A percentile compares a stretch with the other conserved stretches of the same genome.
These are phyloP conservation scores for Tetrahymena thermophila DNA, from an alignment of 73 alveolate genomes.

Conservation along the genomic window DNA sequence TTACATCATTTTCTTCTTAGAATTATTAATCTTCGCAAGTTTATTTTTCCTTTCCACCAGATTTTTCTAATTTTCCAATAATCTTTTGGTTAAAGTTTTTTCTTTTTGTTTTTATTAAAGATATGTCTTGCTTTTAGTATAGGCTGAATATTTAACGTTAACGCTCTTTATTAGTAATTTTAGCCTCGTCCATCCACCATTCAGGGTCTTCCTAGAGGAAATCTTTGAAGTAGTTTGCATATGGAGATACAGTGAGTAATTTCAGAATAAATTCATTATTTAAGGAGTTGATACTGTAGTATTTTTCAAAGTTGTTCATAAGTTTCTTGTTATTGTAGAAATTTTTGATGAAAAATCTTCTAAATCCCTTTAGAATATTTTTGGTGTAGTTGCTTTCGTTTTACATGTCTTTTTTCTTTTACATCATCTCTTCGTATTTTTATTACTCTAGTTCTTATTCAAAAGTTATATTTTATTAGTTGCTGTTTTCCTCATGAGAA, in stretches of 20 bases:
- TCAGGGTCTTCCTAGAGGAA: neutral
- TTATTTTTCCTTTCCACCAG: neutral
- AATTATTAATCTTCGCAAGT: neutral
- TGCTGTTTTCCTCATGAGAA: neutral
- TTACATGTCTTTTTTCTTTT: neutral
- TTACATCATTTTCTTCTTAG: neutral
- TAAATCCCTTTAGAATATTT: neutral
- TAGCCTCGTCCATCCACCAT: neutral
- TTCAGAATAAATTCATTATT: neutral
- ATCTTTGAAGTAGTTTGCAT: neutral
- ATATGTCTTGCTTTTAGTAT: neutral
- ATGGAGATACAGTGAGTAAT: neutral
- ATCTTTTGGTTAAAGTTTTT: neutral
- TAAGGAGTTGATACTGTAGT: neutral
- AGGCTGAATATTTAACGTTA: neutral
- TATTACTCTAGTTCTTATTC: neutral
- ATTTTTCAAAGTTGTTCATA: neutral
- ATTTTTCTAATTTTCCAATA: neutral
- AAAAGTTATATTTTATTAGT: neutral
- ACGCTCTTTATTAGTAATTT: neutral
- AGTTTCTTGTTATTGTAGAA: neutral
- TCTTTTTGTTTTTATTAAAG: neutral
- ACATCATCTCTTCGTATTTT: neutral
- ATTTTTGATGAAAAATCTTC: neutral
- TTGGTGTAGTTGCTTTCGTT: neutral